A percentile compares a stretch with the other conserved stretches of the same genome.
Evolutionary conservation across 768 basidiomycete species (phyloP).

Genomic region (Postia placenta): DNA sequence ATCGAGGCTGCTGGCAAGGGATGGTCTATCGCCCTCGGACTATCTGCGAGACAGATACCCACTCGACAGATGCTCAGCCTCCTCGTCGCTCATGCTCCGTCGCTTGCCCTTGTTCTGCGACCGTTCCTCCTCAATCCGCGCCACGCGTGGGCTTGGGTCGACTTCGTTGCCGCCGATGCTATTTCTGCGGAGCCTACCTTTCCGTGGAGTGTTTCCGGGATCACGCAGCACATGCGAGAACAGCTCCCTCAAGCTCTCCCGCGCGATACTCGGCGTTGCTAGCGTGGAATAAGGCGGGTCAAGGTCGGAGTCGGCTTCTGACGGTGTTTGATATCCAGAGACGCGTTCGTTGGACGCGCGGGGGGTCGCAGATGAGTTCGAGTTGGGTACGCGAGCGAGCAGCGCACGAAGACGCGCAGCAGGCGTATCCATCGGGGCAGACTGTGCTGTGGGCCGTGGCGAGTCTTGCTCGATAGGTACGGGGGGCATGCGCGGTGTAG

Average conservation of each 20-base stretch:
- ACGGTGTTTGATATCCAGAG: slow-evolving; percentile 27
- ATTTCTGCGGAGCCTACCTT: slow-evolving; percentile 42
- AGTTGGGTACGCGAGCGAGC: slow-evolving; percentile 42
- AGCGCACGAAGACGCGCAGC: slow-evolving; percentile 61
- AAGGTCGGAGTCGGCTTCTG: slow-evolving; percentile 54
- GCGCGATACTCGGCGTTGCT: slow-evolving; percentile 40
- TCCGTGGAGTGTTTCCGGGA: slow-evolving; percentile 59
- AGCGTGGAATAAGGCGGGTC: slow-evolving; percentile 38
- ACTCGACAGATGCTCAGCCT: slow-evolving; percentile 49
- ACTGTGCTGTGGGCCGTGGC: slow-evolving; percentile 7
- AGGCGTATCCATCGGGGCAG: slow-evolving; percentile 35
- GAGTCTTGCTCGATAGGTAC: slow-evolving; percentile 11
- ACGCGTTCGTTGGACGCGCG: slow-evolving; percentile 23
- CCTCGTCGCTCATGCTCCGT: slow-evolving; percentile 64
- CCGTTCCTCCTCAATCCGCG: slow-evolving; percentile 34
- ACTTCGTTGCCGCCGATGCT: slow-evolving; percentile 58
- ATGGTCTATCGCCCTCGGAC: no score
- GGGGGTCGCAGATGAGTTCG: slow-evolving; percentile 29
- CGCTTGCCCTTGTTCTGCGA: slow-evolving; percentile 44
- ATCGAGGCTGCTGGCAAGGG: no score
- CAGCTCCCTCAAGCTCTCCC: slow-evolving; percentile 55
- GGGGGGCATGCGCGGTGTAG: slow-evolving; percentile 30
- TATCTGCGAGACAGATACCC: slow-evolving; percentile 24
- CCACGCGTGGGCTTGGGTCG: slow-evolving; percentile 43
- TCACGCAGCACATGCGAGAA: slow-evolving; percentile 64